Evolutionary conservation across 1,284 basidiomycete genomes (phyloP), one percentile per base, ranked within the genome.

Genomic region (Gymnopus androsaceus): DNA sequence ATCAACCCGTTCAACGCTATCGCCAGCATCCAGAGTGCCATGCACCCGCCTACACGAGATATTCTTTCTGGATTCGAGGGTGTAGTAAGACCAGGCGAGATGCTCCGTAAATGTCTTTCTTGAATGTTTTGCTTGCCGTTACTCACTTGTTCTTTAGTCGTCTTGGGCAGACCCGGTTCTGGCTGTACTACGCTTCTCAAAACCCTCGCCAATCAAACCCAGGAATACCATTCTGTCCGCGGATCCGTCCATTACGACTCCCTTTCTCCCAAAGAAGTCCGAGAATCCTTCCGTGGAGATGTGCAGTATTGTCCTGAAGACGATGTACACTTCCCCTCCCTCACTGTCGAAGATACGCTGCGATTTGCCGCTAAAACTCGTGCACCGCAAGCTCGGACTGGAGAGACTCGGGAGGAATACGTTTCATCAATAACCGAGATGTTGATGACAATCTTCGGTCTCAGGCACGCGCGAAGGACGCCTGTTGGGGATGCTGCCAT

Each of bases 401-500:
- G 69, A 4, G 66, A 71, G 14, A 69, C 76, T 0, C 76, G 83
- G 27, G 70, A 78, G 41, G 69, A 77, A 17, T 83, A 75, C 57
- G 66, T 71, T 15, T 69, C 69, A 11, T 67, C 63, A 33, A 69
- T 79, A 3, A 81, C 81, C 0, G 77, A 81, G 33, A 75, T 86
- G n/a, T 63, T 89, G 7, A 75, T 81, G 49, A 88, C 84, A 4
- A 76, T 89, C 30, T 86, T 92, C 59, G 88, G 89, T 46, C 74
- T 93, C 54, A 70, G 76, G 6, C 88, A 89, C 63, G 75, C 74
- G 3, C 74, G 72, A 60, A 72, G 78, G 33, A 85, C 83, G 0
- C 75, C 75, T 21, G 88, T 93, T 45, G 91, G 91, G 8, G 83
- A 91, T 69, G 83, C 83, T 9, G 79, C 78, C 23, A 78, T 92